phyloP scores from a whole-genome alignment of 2,329 filamentous ascomycete species.

The Aspergillus pseudonomiae region DNA sequence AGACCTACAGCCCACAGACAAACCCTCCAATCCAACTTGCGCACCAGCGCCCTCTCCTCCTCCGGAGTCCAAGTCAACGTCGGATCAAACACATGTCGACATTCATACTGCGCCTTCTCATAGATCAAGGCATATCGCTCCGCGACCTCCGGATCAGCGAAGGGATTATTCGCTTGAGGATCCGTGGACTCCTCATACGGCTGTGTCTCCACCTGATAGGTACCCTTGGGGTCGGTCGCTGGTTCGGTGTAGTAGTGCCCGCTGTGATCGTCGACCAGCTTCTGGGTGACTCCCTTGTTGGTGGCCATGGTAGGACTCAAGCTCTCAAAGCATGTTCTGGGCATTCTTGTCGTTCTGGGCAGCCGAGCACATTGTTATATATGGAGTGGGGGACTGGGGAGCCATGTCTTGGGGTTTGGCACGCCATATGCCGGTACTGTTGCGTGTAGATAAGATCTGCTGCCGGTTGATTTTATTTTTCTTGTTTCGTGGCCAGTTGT shows the following conservation, averaged over 20 bases:
- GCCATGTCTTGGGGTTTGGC: background rate
- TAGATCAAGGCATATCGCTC: slow-evolving; percentile 59
- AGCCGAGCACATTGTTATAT: background rate
- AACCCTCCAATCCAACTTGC: slow-evolving; percentile 28
- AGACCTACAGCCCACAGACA: slow-evolving; percentile 28
- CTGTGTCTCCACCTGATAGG: background rate
- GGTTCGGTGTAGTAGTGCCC: slow-evolving; percentile 2
- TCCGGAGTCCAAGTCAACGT: slow-evolving; percentile 36
- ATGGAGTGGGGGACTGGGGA: background rate
- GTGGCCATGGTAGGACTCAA: background rate
- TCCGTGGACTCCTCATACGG: background rate
- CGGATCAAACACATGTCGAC: slow-evolving; percentile 48
- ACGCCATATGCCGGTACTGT: slow-evolving; percentile 2
- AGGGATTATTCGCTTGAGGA: slow-evolving; percentile 34
- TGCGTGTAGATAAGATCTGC: background rate
- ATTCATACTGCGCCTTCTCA: slow-evolving; percentile 55
- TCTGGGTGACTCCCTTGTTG: background rate
- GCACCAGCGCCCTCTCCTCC: slow-evolving; percentile 35
- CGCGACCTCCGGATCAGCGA: slow-evolving; percentile 55
- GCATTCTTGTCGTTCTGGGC: slow-evolving; percentile 2
- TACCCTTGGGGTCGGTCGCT: background rate
- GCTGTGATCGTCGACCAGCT: background rate
- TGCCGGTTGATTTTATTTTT: background rate
- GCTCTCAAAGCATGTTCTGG: background rate
- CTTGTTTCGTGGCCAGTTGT: background rate